These are phyloP conservation scores for Cercospora brassicicola DNA, from an alignment of 2,329 filamentous ascomycete species.

Conservation along the genomic window DNA sequence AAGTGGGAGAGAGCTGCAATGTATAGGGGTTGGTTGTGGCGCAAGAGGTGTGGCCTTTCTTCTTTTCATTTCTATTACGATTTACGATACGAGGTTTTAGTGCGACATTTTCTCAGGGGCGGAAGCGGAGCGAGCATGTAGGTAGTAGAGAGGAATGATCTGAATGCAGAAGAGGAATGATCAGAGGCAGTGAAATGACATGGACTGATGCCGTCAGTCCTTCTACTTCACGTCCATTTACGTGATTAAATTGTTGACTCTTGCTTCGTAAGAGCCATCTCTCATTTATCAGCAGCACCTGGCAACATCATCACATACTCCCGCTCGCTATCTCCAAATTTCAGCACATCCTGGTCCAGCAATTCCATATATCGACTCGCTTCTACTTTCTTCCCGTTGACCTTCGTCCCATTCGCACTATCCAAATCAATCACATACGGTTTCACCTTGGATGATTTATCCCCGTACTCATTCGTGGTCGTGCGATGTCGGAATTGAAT, in stretches of 20 bases:
- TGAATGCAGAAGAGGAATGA: too few relatives aligned
- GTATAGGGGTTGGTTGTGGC: not conserved
- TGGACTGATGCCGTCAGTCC: not conserved
- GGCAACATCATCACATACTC: slow-evolving; percentile 96
- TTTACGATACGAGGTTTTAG: not conserved
- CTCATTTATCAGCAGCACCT: slow-evolving; percentile 17
- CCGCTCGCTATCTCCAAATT: slow-evolving; percentile 81
- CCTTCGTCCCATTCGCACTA: slow-evolving; percentile 81
- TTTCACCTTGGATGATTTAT: slow-evolving; percentile 67
- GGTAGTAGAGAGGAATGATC: too few relatives aligned
- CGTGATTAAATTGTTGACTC: not conserved
- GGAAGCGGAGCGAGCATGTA: too few relatives aligned
- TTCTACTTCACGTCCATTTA: not conserved
- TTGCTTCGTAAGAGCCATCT: not conserved
- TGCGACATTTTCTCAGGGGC: not conserved
- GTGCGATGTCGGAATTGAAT: slow-evolving; percentile 87
- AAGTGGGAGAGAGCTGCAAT: not conserved
- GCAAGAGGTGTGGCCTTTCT: not conserved
- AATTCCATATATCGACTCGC: slow-evolving; percentile 81
- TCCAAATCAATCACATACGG: slow-evolving; percentile 93
- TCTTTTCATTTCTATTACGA: not conserved
- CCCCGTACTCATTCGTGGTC: slow-evolving; percentile 81
- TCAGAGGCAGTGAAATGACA: not conserved
- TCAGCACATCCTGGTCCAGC: slow-evolving; percentile 81
- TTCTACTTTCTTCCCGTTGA: slow-evolving; percentile 75